Base-by-base conservation (phyloP, 1,284 basidiomycete genomes). In the Coniferiporia weirii region DNA sequence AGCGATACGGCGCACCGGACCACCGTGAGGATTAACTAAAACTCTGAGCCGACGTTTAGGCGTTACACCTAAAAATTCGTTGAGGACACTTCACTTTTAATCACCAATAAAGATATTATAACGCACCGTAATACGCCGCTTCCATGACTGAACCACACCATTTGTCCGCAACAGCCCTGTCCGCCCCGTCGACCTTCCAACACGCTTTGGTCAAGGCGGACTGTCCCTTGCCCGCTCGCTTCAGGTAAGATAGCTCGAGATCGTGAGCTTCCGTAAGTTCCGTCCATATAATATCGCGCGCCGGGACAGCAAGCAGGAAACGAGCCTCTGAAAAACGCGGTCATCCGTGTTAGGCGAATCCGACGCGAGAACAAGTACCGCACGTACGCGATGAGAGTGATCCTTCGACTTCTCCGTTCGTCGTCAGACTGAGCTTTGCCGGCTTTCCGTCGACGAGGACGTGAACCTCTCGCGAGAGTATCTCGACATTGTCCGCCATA, bases 11-110 rank as follows among this genome's bases (percentile, higher is more conserved):
- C 73, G 38, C 65, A 89, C 88, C 34, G 77, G 76, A 1, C 95
- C 95, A 60, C 95, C 89, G 55, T 83, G 75, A 1, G 95, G 95
- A 70, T 98, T 98, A 63, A 98, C 79, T n/a, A 98, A 72, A 1
- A 98, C 77, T 61, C 85, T 80, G 20, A 94, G 72, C 20, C 72
- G 69, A 57, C 81, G 75, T 57, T 71, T 69, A 8, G 78, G 83
- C 60, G 79, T 76, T 19, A 82, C 69, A 22, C 77, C 88, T 82
- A 40, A 8, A 36, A 9, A 27, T 27, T 27, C 5, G 5, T 27
- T 27, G 27, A 27, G 27, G 12, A 40, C 15, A 35, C 8, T 57
- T 27, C 15, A 35, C 8, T 57, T 27, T 7, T 6, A 15, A 50
- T 17, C 55, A 46, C 50, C n/a, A 34, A 32, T 4, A 36, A 5